A percentile compares a stretch with the other conserved stretches of the same genome.
These are phyloP conservation scores for Litsea cubeba DNA, from an alignment of 164 flowering plant genomes.

Conservation along the genomic window DNA sequence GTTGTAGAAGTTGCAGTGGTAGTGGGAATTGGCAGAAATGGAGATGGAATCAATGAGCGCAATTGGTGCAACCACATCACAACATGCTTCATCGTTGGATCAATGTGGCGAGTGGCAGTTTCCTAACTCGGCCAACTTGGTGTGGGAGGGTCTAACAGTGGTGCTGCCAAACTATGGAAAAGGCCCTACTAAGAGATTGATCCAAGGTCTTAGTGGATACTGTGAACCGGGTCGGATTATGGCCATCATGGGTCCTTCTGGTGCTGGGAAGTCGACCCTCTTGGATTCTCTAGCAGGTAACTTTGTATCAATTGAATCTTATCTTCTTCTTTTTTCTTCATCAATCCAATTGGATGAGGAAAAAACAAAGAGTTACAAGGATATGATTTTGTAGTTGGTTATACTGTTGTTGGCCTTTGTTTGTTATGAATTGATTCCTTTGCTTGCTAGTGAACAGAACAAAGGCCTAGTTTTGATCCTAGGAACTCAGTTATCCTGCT, in stretches of 20 bases:
- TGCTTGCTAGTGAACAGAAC: no score
- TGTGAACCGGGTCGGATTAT: conserved; percentile 36
- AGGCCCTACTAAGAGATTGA: conserved; percentile 41
- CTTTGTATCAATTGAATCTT: background rate
- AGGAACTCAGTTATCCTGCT: no score
- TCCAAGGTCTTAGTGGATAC: conserved; percentile 48
- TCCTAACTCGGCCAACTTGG: conserved; percentile 28
- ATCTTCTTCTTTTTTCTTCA: background rate
- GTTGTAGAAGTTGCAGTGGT: background rate
- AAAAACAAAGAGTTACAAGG: background rate
- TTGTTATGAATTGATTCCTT: no score
- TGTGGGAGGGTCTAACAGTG: conserved; percentile 58
- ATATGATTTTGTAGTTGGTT: background rate
- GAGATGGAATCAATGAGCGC: background rate
- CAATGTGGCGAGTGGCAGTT: background rate
- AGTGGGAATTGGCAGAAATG: background rate
- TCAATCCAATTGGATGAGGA: background rate
- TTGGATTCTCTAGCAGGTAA: conserved; percentile 46
- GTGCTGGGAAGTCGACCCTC: conserved; percentile 47
- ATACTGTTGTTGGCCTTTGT: background rate
- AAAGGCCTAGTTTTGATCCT: no score
- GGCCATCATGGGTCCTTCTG: conserved; percentile 61
- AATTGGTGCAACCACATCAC: background rate
- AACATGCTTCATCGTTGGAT: background rate
- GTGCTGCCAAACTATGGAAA: conserved; percentile 49